Evolutionary conservation across 2,329 filamentous ascomycete genomes (phyloP).

Genomic region (Pseudopithomyces chartarum): DNA sequence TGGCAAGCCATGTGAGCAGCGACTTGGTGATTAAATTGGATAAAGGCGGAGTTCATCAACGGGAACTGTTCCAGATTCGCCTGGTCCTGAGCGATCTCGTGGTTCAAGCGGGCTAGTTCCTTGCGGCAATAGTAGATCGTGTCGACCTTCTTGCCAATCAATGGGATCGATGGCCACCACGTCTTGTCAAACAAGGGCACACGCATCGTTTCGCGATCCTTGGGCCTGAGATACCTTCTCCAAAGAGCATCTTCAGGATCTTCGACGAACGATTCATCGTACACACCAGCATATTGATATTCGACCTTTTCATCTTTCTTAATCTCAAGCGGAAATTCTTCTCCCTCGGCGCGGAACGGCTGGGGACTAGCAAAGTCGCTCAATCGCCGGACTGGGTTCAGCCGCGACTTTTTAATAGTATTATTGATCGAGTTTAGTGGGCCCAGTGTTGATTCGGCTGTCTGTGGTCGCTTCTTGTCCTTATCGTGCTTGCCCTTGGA

Average conservation of each 20-base stretch:
- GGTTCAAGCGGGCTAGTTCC: conserved; percentile 83
- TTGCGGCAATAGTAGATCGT: conserved; percentile 90
- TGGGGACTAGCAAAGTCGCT: conserved; percentile 52
- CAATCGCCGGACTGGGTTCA: conserved; percentile 31
- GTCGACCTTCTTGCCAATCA: conserved; percentile 89
- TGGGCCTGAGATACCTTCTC: conserved; percentile 80
- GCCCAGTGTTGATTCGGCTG: conserved; percentile 19
- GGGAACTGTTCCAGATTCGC: conserved; percentile 83
- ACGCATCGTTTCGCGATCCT: conserved; percentile 83
- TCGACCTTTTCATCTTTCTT: conserved; percentile 32
- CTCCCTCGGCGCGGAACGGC: conserved; percentile 46
- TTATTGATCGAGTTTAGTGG: conserved; percentile 24
- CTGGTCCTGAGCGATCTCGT: conserved; percentile 92
- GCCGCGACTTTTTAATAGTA: conserved; percentile 28
- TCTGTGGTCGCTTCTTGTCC: conserved; percentile 22
- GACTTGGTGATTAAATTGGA: conserved; percentile 98
- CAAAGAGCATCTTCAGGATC: conserved; percentile 62
- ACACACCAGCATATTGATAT: conserved; percentile 37
- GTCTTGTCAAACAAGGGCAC: conserved; percentile 58
- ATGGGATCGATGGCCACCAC: conserved; percentile 82
- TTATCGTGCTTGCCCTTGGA: conserved; percentile 21
- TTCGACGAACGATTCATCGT: conserved; percentile 36
- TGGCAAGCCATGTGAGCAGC: conserved; percentile 99
- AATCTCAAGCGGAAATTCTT: conserved; percentile 41
- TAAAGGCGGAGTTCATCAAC: conserved; percentile 93